Conservation (phyloP, 2,329 filamentous ascomycete genomes). For the Monilinia fructigena region DNA sequence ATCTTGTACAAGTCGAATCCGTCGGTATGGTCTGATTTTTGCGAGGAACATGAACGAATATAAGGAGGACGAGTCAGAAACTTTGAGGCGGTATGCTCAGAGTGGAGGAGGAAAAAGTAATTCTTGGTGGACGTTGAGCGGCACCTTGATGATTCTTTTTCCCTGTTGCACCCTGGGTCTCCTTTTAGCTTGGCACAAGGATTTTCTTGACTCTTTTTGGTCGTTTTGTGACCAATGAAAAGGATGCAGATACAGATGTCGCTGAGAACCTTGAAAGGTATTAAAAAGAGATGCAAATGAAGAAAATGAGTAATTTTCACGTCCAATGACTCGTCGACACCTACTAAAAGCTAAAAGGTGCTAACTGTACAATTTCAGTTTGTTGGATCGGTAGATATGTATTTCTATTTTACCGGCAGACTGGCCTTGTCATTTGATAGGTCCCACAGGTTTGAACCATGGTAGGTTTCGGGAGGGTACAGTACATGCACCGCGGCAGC, state of each 20-base stretch:
- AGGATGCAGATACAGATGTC: too few species aligned
- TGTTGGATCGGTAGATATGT: too few species aligned
- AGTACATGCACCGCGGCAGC: neutral
- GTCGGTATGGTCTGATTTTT: neutral
- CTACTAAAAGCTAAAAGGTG: too few species aligned
- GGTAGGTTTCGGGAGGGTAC: neutral
- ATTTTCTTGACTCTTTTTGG: neutral
- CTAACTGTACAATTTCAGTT: too few species aligned
- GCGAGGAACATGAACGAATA: neutral
- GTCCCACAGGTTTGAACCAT: neutral
- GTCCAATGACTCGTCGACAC: too few species aligned
- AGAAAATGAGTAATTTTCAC: too few species aligned
- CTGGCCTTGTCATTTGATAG: slow-evolving; percentile 9
- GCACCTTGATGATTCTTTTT: neutral
- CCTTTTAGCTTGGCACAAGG: too few species aligned
- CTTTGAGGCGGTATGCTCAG: neutral
- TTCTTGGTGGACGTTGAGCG: neutral
- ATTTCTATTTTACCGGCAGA: slow-evolving; percentile 6
- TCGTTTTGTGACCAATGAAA: neutral
- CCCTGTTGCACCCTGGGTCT: too few species aligned
- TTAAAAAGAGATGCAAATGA: too few species aligned
- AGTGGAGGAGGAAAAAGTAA: neutral
- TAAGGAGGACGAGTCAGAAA: slow-evolving; percentile 4
- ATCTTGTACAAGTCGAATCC: neutral
- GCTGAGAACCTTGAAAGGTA: too few species aligned